Base-by-base conservation (phyloP, 164 flowering plant genomes). In the Pachysandra terminalis region DNA sequence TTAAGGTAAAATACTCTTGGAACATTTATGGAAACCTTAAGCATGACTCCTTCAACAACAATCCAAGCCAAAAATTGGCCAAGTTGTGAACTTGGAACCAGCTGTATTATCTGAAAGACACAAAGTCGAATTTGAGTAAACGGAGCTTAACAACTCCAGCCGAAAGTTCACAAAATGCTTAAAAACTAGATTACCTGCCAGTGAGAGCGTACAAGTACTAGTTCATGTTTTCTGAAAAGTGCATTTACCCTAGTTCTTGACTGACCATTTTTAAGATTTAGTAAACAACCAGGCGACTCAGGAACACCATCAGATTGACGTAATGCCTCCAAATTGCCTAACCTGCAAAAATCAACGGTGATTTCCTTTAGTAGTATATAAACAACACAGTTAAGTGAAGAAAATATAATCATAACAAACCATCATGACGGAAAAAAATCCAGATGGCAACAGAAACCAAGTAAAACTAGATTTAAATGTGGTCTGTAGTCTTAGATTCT, bases 1-100 rank as follows among this genome's bases (percentile, higher is more conserved):
- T 91, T 96, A 64, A 96, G 87, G 78, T 96, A 96, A 78, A 96
- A 91, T 26, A 91, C 85, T 78, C 98, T 82, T 55, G 97, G 96
- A 67, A 88, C 84, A 71, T 52, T 80, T 37, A 96, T 64, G 52
- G 96, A 88, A 78, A 96, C 83, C 80, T 88, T 96, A 73, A 79
- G 84, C 98, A 96, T 96, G 63, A 82, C 71, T 74, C 96, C 96
- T 63, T 88, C 95, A 0, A 82, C 93, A 69, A 91, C 85, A 66
- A 88, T 84, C 99, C 99, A 96, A 59, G 97, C 98, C 78, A 75
- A 85, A 80, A 87, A 88, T 35, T 81, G 84, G 28, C 97, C 96
- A 65, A 35, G 82, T 65, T 77, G 79, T 74, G 86, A 69, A 81
- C 87, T 81, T 25, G 90, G 93, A 54, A 85, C 77, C 40, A 96